Conservation (phyloP, 2,329 filamentous ascomycete genomes). For the Pseudocercospora pini-densiflorae region DNA sequence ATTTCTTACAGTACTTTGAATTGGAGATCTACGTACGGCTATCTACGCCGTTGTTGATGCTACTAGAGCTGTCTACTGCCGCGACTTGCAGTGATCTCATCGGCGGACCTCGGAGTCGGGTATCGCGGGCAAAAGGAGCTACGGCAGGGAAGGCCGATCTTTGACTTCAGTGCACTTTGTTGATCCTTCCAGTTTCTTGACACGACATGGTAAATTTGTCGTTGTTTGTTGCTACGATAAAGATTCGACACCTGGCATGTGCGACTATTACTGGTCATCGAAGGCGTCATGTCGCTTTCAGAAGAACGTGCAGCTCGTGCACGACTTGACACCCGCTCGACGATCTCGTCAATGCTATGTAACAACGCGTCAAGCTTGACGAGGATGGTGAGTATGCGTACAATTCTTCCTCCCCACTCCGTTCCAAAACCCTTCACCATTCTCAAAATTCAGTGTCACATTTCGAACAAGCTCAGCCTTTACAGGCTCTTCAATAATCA, state of each 20-base stretch:
- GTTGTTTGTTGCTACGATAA: not conserved
- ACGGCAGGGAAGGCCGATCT: not conserved
- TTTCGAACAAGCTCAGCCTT: not conserved
- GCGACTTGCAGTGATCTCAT: not conserved
- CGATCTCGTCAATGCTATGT: not conserved
- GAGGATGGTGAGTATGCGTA: not conserved
- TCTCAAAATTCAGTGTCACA: not conserved
- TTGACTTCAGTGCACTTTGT: not conserved
- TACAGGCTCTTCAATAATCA: not conserved
- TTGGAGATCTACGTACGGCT: not conserved
- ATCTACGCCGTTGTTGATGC: not conserved
- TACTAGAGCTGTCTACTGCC: not conserved
- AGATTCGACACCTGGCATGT: not conserved
- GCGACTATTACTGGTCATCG: too few relatives aligned
- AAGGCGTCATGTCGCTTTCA: too few relatives aligned
- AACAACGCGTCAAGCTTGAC: not conserved
- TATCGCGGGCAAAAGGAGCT: not conserved
- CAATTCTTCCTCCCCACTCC: not conserved
- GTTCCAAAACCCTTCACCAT: not conserved
- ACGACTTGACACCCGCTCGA: not conserved
- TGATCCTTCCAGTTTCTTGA: not conserved
- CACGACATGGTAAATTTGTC: too few relatives aligned
- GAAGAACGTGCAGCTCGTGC: too few relatives aligned
- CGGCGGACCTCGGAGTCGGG: conserved; percentile 1
- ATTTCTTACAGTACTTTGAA: not conserved